phyloP scores from a whole-genome alignment of 257 asterid species.

The Rehmannia glutinosa region DNA sequence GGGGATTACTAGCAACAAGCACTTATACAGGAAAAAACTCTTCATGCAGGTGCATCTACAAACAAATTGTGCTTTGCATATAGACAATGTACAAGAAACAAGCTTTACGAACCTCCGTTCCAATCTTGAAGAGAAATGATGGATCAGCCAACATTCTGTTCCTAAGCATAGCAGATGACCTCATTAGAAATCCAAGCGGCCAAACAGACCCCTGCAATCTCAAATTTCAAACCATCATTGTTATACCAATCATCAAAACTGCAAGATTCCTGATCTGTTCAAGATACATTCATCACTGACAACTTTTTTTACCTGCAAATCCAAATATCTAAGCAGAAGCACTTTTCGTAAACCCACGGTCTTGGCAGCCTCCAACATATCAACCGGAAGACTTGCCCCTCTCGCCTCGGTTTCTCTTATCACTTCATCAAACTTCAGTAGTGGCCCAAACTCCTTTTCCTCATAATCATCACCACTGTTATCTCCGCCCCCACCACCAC shows the following conservation, averaged over 20 bases:
- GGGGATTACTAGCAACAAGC: too few relatives aligned
- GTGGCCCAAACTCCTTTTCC: constrained; percentile 78
- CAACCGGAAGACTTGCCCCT: constrained; percentile 80
- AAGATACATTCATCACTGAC: background rate
- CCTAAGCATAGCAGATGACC: constrained; percentile 71
- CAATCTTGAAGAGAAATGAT: constrained; percentile 92
- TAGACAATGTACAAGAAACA: background rate
- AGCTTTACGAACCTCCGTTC: constrained; percentile 70
- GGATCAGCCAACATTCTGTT: constrained; percentile 98
- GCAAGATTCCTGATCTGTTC: too few relatives aligned
- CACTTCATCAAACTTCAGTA: constrained; percentile 87
- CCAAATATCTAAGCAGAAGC: constrained; percentile 72
- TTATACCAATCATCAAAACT: background rate
- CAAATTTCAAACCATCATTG: constrained; percentile 24
- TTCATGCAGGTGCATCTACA: too few relatives aligned
- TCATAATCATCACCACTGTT: constrained; percentile 50
- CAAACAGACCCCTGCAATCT: constrained; percentile 60
- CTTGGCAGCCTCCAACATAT: constrained; percentile 95
- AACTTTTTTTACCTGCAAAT: constrained; percentile 73
- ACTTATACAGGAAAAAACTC: too few relatives aligned
- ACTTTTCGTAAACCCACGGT: constrained; percentile 67
- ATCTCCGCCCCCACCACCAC: constrained; percentile 45
- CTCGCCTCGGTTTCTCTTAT: constrained; percentile 71
- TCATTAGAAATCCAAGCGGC: constrained; percentile 86
- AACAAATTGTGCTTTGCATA: too few relatives aligned